These are phyloP conservation scores for Nemania diffusa DNA, from an alignment of 2,329 filamentous ascomycete species.

Conservation along the genomic window DNA sequence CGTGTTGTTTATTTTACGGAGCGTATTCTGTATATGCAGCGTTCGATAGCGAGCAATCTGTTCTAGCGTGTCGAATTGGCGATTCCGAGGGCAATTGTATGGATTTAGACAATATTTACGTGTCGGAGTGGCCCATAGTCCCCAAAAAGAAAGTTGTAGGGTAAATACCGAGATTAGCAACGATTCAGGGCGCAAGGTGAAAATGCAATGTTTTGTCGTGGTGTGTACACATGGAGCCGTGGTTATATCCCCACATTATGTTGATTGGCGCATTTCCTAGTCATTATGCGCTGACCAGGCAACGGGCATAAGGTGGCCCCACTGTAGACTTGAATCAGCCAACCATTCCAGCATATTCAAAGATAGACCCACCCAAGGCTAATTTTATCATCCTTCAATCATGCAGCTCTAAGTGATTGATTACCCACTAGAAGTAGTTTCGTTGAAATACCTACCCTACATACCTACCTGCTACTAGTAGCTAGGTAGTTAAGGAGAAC, in stretches of 20 bases:
- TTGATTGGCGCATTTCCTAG: conserved; percentile 41
- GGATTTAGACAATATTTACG: conserved; percentile 53
- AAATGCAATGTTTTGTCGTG: conserved; percentile 42
- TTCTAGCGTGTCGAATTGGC: conserved; percentile 42
- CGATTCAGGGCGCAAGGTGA: conserved; percentile 50
- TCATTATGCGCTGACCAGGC: conserved; percentile 43
- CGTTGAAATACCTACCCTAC: neutral
- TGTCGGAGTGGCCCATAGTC: conserved; percentile 54
- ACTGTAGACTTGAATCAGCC: neutral
- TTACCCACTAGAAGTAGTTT: no score
- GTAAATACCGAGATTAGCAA: conserved; percentile 50
- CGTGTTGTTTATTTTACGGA: conserved; percentile 32
- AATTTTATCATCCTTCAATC: neutral
- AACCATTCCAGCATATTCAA: neutral
- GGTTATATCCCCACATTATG: conserved; percentile 27
- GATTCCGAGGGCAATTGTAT: conserved; percentile 46
- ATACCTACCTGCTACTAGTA: neutral
- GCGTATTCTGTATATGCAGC: conserved; percentile 31
- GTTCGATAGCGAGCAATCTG: conserved; percentile 30
- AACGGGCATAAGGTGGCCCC: conserved; percentile 28
- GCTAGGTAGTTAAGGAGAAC: no score
- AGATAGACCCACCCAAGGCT: neutral
- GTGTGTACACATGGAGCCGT: conserved; percentile 28
- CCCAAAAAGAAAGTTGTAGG: conserved; percentile 45
- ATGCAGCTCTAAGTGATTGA: neutral